Base-by-base conservation (phyloP, 2,329 filamentous ascomycete genomes). In the Alternaria triticina region DNA sequence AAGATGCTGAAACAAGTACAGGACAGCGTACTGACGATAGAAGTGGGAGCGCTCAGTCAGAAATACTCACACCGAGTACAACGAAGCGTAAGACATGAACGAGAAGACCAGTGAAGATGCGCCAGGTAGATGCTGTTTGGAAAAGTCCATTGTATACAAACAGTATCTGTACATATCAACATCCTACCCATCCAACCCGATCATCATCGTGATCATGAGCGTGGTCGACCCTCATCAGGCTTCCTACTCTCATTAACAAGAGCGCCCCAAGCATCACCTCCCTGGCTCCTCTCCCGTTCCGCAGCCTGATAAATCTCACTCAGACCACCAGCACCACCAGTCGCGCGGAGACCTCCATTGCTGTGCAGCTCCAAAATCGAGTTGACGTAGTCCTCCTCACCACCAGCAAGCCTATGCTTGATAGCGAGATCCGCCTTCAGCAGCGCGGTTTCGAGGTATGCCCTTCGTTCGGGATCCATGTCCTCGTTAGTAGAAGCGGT, bases 401-500 rank as follows among this genome's bases (percentile, higher is more conserved):
- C 68, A 20, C 63, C 64, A 6, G 63, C 46, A 13, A 61, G 46
- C 40, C 58, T 70, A 6, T 70, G 69, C 52, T 65, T 69, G 23
- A 72, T 71, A 5, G 68, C 68, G 11, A 62, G 43, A 11, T 72
- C 64, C 1, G 73, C 70, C 63, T 73, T 75, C 15, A 62, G 54
- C 15, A 76, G 68, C 1, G 70, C 70, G 3, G 17, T 54, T 52
- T 69, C 56, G 5, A 71, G 59, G 47, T 64, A 73, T 13, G 30
- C 40, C 30, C 69, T 68, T 54, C 59, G 59, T 28, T 64, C 55
- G 9, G 62, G 56, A 10, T 67, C 60, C 3, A 74, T n/a, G 1
- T 36, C 52, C 27, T 61, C 30, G 22, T 73, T 69, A 9, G 62
- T 63, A 6, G 65, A 62, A 6, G 71, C 74, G 3, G 65, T 68